phyloP scores from a whole-genome alignment of 306 rosid genomes.

The Alnus rubra region DNA sequence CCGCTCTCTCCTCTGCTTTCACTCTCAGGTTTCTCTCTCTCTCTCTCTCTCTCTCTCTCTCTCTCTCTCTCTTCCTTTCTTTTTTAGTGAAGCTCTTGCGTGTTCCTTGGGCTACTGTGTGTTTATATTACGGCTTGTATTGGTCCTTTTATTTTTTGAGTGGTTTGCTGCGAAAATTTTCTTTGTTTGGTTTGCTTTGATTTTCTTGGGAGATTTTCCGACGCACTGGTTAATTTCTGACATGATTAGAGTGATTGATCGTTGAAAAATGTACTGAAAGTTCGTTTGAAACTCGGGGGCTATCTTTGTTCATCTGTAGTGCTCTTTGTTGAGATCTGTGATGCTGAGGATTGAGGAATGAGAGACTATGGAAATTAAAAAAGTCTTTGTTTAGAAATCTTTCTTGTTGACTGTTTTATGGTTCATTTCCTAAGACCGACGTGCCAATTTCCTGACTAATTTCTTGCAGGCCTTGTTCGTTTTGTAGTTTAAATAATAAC shows the following conservation, averaged over 20 bases:
- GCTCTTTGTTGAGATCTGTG: neutral
- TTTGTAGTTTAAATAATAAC: neutral
- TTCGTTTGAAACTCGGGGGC: neutral
- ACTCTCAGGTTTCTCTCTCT: constrained; percentile 40
- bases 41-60: neutral
- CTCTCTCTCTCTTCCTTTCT: neutral
- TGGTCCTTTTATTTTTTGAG: too few relatives aligned
- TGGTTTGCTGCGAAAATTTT: too few relatives aligned
- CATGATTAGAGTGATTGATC: neutral
- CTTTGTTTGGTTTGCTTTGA: neutral
- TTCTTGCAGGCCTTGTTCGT: neutral
- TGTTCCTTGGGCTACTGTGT: too few relatives aligned
- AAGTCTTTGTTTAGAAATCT: neutral
- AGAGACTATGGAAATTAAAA: neutral
- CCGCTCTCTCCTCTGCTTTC: constrained; percentile 32
- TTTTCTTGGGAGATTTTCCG: neutral
- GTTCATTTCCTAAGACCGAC: neutral
- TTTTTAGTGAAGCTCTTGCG: neutral
- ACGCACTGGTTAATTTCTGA: neutral
- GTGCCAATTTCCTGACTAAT: neutral
- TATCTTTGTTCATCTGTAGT: neutral
- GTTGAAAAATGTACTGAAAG: neutral
- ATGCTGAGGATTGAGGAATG: neutral
- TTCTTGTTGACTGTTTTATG: neutral
- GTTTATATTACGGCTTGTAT: too few relatives aligned